These are phyloP conservation scores for Globisporangium carolinianum DNA, from an alignment of 352 stramenopile genomes.

Conservation along the genomic window DNA sequence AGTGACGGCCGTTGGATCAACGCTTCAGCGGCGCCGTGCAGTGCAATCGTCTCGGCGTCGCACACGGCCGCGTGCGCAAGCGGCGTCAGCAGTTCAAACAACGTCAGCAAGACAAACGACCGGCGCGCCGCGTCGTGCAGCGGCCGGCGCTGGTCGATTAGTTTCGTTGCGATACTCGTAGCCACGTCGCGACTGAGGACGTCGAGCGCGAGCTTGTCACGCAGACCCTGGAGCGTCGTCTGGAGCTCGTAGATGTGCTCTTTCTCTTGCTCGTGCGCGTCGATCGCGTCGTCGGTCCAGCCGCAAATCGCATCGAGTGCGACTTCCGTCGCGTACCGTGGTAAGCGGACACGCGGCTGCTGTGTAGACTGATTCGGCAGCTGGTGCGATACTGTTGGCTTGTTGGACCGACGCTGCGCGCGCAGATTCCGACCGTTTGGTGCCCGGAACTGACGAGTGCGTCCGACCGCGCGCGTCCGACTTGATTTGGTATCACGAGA, in stretches of 20 bases:
- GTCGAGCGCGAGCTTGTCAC: conserved; percentile 21
- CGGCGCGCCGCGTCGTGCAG: not conserved
- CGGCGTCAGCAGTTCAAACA: not conserved
- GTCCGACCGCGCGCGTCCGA: too few relatives aligned
- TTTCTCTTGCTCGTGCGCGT: conserved; percentile 30
- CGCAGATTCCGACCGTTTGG: too few relatives aligned
- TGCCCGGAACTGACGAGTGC: too few relatives aligned
- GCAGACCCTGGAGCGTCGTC: conserved; percentile 17
- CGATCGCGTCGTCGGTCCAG: conserved; percentile 47
- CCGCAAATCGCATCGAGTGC: conserved; percentile 16
- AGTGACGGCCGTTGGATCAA: conserved; percentile 41
- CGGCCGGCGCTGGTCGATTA: not conserved
- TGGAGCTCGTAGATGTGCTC: conserved; percentile 40
- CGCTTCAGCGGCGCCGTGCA: conserved; percentile 31
- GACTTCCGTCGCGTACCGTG: not conserved
- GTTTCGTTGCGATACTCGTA: not conserved
- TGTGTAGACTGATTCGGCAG: too few relatives aligned
- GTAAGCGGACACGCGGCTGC: not conserved
- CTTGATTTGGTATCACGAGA: too few relatives aligned
- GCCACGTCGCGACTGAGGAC: conserved; percentile 5
- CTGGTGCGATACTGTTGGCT: too few relatives aligned
- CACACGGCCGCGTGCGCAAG: conserved; percentile 16
- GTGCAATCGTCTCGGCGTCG: conserved; percentile 32
- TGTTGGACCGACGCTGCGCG: too few relatives aligned
- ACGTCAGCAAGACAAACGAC: conserved; percentile 2